A percentile compares a stretch with the other conserved stretches of the same genome.
Evolutionary conservation across 2,329 filamentous ascomycete species (phyloP).

Genomic region (Botrytis hyacinthi): DNA sequence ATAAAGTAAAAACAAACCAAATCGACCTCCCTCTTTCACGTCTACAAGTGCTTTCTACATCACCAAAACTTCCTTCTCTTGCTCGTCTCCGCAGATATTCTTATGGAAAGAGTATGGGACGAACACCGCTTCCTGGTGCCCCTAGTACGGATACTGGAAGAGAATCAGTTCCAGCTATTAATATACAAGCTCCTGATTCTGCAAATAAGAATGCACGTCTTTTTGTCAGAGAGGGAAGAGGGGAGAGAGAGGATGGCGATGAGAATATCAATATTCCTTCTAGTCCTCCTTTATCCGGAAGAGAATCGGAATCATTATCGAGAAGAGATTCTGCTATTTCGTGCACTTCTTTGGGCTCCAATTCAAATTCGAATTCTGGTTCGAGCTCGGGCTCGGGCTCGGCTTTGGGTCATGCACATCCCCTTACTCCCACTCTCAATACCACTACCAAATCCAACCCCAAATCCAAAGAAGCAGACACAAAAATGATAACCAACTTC

Average conservation of each 20-base stretch:
- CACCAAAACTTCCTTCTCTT: slow-evolving; percentile 26
- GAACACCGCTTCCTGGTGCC: slow-evolving; percentile 14
- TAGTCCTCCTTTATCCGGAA: slow-evolving; percentile 10
- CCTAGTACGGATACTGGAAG: background rate
- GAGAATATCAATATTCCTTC: background rate
- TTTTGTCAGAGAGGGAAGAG: background rate
- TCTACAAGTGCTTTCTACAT: slow-evolving; percentile 46
- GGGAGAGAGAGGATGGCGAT: background rate
- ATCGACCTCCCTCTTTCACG: slow-evolving; percentile 61
- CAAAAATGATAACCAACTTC: background rate
- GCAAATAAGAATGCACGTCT: background rate
- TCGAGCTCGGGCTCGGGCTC: background rate
- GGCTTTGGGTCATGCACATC: background rate
- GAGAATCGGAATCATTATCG: background rate
- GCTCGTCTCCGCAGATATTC: slow-evolving; percentile 19
- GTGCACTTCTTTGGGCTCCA: background rate
- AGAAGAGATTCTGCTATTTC: slow-evolving; percentile 1
- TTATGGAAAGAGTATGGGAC: background rate
- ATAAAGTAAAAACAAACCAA: slow-evolving; percentile 74
- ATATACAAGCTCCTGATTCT: slow-evolving; percentile 4
- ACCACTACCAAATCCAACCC: background rate
- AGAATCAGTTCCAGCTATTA: background rate
- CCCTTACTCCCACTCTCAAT: background rate
- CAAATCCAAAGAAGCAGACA: background rate
- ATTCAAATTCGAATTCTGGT: background rate